Base-by-base conservation (phyloP, 2,329 filamentous ascomycete genomes). In the Neophaeococcomyces mojaviensis region DNA sequence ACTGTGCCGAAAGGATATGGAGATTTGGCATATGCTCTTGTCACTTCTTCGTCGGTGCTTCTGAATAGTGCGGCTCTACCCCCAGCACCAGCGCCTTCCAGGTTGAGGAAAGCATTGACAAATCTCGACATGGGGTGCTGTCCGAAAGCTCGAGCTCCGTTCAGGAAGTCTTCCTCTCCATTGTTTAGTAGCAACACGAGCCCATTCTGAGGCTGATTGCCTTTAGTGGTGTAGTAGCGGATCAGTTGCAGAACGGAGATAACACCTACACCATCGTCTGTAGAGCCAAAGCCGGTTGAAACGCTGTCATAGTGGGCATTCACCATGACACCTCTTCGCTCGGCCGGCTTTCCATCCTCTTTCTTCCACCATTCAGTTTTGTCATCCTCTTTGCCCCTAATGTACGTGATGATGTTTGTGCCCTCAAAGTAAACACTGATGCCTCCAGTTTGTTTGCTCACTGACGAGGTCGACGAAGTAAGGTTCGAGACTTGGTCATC, bases 231-330 rank as follows among this genome's bases (percentile, higher is more conserved):
- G 61, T 94, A 96, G 65, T 95, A 87, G 51, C 82, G 86, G 50
- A 97, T 75, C 39, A 97, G 70, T 63, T 96, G 88, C 39, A 97
- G 73, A 34, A 90, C 71, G 0, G 84, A 84, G n/a, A 94, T 80
- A 18, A 94, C 87, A 22, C 88, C 88, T 51, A 95, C 81, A 6
- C 90, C 92, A 64, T 96, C 87, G 59, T 98, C 92, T 2, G 92
- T 97, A 13, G 92, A 89, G 39, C 92, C 92, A 56, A 82, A 95
- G 1, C 88, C 89, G 2, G 88, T 94, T 12, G 88, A 86, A 4
- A 97, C 92, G 48, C 85, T 89, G 66, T 95, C 92, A 61, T 92
- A 95, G 62, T 97, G 92, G 15, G 90, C 89, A 63, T 96, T 97
- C 55, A 97, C 85, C 36, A 98, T 74, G 15, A 95, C 88, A 26